phyloP scores from a whole-genome alignment of 1,139 yeast genomes.

The Protomyces inouyei region DNA sequence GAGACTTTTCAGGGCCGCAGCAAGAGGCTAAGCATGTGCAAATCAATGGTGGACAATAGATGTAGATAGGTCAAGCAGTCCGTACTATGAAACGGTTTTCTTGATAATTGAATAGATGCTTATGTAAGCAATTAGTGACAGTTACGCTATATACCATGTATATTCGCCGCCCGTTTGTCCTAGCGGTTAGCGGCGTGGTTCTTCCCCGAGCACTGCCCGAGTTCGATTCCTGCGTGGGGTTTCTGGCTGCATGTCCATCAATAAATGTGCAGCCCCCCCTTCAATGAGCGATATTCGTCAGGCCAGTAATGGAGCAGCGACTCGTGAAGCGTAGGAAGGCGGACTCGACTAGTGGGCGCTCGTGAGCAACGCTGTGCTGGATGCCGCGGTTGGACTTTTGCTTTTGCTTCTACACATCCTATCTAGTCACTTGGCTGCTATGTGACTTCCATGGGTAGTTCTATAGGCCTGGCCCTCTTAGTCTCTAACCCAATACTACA shows the following conservation, averaged over 20 bases:
- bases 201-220: background rate
- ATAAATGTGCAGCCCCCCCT: background rate
- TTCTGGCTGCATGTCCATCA: background rate
- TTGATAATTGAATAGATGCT: background rate
- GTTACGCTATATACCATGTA: background rate
- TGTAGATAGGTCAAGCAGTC: too few species aligned
- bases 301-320: slow-evolving; percentile 1
- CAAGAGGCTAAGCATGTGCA: background rate
- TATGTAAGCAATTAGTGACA: background rate
- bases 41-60: background rate
- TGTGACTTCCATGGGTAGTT: background rate
- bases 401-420: background rate
- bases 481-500: too few species aligned
- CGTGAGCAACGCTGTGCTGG: background rate
- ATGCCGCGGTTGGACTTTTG: background rate
- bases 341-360: slow-evolving; percentile 1
- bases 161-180: background rate
- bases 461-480: too few species aligned
- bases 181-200: background rate
- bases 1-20: background rate
- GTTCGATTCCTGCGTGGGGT: background rate
- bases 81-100: too few species aligned
- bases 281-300: slow-evolving; percentile 1
- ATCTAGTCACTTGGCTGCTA: background rate
- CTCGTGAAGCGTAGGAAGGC: background rate